Percentiles rank a stretch among this genome's conserved stretches.
These are phyloP conservation scores for Petrea volubilis DNA, from an alignment of 257 asterid species.

Conservation along the genomic window DNA sequence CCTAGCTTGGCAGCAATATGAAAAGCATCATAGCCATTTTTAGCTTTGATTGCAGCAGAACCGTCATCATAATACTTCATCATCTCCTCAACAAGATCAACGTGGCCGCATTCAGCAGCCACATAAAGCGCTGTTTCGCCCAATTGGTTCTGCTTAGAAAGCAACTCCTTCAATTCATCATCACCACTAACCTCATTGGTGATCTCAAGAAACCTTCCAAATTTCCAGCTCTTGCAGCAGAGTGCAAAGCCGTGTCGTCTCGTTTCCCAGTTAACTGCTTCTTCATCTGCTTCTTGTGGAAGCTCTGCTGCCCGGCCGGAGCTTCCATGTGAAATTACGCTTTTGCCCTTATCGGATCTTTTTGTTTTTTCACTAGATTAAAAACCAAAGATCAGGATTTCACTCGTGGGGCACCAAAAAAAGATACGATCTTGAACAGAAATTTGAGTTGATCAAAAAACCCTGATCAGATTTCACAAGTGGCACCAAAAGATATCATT, in stretches of 20 bases:
- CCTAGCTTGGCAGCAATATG: conserved; percentile 82
- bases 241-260: conserved; percentile 64
- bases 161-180: conserved; percentile 39
- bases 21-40: conserved; percentile 74
- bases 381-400: neutral
- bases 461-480: conserved; percentile 11
- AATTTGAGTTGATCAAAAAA: neutral
- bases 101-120: conserved; percentile 64
- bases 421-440: neutral
- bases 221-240: conserved; percentile 64
- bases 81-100: conserved; percentile 58
- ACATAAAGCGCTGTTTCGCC: conserved; percentile 75
- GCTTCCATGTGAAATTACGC: conserved; percentile 34
- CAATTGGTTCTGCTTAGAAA: conserved; percentile 64
- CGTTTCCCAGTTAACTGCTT: conserved; percentile 71
- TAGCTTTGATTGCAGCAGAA: conserved; percentile 65
- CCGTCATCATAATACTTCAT: conserved; percentile 47
- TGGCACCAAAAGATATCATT: neutral
- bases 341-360: neutral
- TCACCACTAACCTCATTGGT: conserved; percentile 26
- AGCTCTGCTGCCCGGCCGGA: conserved; percentile 29
- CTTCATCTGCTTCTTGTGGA: conserved; percentile 47
- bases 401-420: neutral
- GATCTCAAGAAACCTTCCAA: conserved; percentile 46
- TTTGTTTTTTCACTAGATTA: neutral